These are phyloP conservation scores for Eutrema yunnanense DNA, from an alignment of 345 rosid species.

Conservation along the genomic window DNA sequence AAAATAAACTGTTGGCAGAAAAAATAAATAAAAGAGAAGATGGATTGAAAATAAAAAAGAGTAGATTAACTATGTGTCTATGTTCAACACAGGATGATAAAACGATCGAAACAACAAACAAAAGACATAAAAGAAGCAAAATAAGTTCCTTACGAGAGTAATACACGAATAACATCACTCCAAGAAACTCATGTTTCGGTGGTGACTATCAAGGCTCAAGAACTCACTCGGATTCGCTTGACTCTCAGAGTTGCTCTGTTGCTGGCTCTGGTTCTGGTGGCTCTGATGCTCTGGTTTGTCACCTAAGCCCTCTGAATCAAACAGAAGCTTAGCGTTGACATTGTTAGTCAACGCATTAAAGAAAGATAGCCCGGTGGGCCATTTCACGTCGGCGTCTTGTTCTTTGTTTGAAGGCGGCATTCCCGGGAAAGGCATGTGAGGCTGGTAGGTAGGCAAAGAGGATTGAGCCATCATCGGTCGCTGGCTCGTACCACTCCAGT, in stretches of 20 bases:
- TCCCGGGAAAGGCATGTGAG: constrained; percentile 42
- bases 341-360: constrained; percentile 75
- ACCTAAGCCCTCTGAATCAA: constrained; percentile 51
- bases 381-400: constrained; percentile 72
- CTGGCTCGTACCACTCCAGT: constrained; percentile 49
- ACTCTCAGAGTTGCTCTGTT: constrained; percentile 43
- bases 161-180: constrained; percentile 19
- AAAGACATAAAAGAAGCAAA: not conserved
- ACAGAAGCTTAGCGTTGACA: constrained; percentile 70
- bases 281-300: constrained; percentile 36
- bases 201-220: constrained; percentile 69
- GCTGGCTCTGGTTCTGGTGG: constrained; percentile 26
- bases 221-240: constrained; percentile 54
- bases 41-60: not conserved
- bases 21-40: not conserved
- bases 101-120: constrained; percentile 6
- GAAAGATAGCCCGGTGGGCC: constrained; percentile 90
- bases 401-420: constrained; percentile 41
- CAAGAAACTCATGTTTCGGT: constrained; percentile 34
- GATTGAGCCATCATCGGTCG: constrained; percentile 48
- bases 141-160: constrained; percentile 5
- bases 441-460: constrained; percentile 50
- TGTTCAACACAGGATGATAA: constrained; percentile 7
- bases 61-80: not conserved
- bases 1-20: not conserved